Conservation (phyloP, 257 asterid genomes). For the Ligustrum vulgare region DNA sequence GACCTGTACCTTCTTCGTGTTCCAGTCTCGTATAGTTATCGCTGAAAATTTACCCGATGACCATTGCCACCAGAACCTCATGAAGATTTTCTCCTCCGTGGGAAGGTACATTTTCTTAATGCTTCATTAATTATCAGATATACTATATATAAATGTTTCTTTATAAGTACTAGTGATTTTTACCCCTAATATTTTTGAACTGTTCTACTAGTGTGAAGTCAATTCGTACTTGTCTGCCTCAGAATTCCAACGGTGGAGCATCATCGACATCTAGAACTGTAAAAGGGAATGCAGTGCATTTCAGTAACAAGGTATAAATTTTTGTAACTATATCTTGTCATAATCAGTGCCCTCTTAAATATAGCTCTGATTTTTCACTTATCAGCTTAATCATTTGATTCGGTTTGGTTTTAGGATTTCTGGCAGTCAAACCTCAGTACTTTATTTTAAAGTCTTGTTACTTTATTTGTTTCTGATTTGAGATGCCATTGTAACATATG, state of each 20-base stretch:
- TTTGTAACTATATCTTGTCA: conserved; percentile 6
- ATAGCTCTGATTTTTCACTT: conserved; percentile 13
- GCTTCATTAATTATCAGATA: conserved; percentile 15
- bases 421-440: background rate
- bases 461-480: background rate
- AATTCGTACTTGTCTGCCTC: conserved; percentile 87
- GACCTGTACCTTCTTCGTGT: conserved; percentile 17
- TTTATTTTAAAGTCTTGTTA: background rate
- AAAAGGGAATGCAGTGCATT: conserved; percentile 59
- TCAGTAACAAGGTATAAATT: conserved; percentile 64
- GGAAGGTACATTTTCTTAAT: conserved; percentile 63
- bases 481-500: background rate
- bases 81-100: conserved; percentile 77
- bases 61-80: conserved; percentile 89
- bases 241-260: conserved; percentile 48
- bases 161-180: background rate
- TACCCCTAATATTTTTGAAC: conserved; percentile 15
- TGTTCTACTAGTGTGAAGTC: conserved; percentile 72
- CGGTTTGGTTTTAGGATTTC: background rate
- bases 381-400: conserved; percentile 11
- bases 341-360: background rate
- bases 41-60: conserved; percentile 93
- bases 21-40: conserved; percentile 72
- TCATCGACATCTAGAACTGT: conserved; percentile 56
- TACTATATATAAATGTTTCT: background rate